phyloP scores from a whole-genome alignment of 116 monocot genomes.

The Posidonia oceanica region DNA sequence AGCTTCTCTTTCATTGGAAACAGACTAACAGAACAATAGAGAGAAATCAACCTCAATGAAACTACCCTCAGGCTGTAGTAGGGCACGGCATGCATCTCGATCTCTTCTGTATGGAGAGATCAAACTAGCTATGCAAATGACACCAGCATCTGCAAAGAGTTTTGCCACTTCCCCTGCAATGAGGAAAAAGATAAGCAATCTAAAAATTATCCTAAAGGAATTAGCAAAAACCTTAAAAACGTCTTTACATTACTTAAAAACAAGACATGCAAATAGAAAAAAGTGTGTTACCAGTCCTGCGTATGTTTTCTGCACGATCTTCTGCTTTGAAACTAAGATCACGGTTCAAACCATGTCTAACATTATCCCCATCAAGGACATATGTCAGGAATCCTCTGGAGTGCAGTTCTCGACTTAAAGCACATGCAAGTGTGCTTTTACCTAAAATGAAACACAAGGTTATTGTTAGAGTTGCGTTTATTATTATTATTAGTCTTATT shows the following conservation, averaged over 20 bases:
- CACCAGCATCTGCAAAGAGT: slow-evolving; percentile 88
- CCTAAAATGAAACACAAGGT: slow-evolving; percentile 19
- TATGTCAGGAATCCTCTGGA: slow-evolving; percentile 54
- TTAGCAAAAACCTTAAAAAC: background rate
- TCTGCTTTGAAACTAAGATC: slow-evolving; percentile 81
- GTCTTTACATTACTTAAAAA: background rate
- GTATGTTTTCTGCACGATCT: slow-evolving; percentile 89
- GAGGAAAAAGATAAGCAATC: background rate
- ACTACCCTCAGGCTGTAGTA: slow-evolving; percentile 43
- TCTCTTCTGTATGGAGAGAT: slow-evolving; percentile 90
- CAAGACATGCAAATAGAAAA: background rate
- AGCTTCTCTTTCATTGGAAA: background rate
- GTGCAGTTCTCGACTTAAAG: slow-evolving; percentile 59
- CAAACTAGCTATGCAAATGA: slow-evolving; percentile 92
- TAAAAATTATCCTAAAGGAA: background rate
- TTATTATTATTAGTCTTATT: no score
- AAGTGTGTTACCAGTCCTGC: slow-evolving; percentile 46
- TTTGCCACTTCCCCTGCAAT: slow-evolving; percentile 80
- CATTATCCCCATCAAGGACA: slow-evolving; percentile 92
- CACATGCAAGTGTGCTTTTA: slow-evolving; percentile 95
- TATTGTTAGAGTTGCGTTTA: no score
- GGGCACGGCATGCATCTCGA: slow-evolving; percentile 71
- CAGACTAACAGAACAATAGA: background rate
- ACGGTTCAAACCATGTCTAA: slow-evolving; percentile 77
- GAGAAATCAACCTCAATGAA: slow-evolving; percentile 65